phyloP scores from a whole-genome alignment of 768 basidiomycete genomes.

The Hemileccinum rubropunctum region DNA sequence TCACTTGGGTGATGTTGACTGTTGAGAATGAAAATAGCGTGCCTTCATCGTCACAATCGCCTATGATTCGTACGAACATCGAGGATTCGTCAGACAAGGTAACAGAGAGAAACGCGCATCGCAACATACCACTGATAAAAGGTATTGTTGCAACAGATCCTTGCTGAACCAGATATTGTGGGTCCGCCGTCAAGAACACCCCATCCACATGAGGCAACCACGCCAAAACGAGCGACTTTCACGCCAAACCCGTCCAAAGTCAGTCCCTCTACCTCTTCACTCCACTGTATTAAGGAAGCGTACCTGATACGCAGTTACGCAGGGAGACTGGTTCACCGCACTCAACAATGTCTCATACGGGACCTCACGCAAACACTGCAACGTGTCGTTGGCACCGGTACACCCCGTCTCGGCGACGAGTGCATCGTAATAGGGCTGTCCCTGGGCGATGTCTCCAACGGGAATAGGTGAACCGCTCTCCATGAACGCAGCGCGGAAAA shows the following conservation, averaged over 20 bases:
- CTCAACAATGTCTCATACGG: no score
- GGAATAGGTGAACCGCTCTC: slow-evolving; percentile 39
- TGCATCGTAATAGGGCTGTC: no score
- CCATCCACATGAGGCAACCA: slow-evolving; percentile 42
- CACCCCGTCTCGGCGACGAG: slow-evolving; percentile 24
- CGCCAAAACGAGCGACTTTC: no score
- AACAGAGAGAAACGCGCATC: neutral
- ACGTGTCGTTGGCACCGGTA: slow-evolving; percentile 25
- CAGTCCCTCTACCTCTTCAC: neutral
- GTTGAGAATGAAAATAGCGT: slow-evolving; percentile 45
- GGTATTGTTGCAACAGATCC: no score
- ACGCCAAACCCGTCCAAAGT: no score
- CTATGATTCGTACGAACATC: no score
- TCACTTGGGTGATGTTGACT: slow-evolving; percentile 46
- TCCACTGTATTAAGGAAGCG: neutral
- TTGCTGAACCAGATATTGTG: slow-evolving; percentile 29
- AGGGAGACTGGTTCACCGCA: slow-evolving; percentile 31
- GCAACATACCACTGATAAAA: slow-evolving; percentile 6
- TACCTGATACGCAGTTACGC: slow-evolving; percentile 33
- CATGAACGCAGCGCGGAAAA: slow-evolving; percentile 35
- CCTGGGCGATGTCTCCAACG: slow-evolving; percentile 16
- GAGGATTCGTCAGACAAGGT: neutral
- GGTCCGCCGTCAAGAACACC: slow-evolving; percentile 33
- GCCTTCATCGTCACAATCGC: slow-evolving; percentile 42
- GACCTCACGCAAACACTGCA: slow-evolving; percentile 34